Percentiles rank a stretch among this genome's conserved stretches.
Conservation (phyloP, 352 stramenopile genomes). For the Aphanomyces astaci region DNA sequence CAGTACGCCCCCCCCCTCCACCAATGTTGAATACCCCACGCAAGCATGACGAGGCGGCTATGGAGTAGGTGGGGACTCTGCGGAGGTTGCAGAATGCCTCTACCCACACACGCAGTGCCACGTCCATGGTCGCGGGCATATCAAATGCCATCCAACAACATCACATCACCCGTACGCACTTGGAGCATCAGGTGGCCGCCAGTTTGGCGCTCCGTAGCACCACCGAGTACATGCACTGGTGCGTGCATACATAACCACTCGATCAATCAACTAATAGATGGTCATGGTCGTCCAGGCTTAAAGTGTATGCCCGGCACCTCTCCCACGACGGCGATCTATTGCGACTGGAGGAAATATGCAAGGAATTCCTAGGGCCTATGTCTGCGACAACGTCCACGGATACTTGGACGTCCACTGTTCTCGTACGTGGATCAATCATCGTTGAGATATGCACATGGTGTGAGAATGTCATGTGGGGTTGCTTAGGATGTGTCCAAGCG, state of each 20-base stretch:
- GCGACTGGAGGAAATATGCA: slow-evolving; percentile 66
- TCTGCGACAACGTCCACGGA: slow-evolving; percentile 35
- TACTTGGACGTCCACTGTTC: slow-evolving; percentile 8
- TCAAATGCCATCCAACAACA: slow-evolving; percentile 64
- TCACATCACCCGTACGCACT: slow-evolving; percentile 71
- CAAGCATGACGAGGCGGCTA: no score
- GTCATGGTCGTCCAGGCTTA: slow-evolving; percentile 35
- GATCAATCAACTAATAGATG: no score
- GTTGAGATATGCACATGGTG: no score
- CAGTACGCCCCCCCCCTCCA: slow-evolving; percentile 43
- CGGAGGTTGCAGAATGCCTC: slow-evolving; percentile 76
- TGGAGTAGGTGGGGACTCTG: slow-evolving; percentile 51
- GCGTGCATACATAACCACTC: neutral
- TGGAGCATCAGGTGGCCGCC: slow-evolving; percentile 74
- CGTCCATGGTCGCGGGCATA: slow-evolving; percentile 54
- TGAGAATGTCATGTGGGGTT: no score
- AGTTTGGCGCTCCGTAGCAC: slow-evolving; percentile 56
- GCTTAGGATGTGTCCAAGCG: slow-evolving; percentile 68
- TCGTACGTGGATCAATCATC: no score
- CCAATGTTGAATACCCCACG: no score
- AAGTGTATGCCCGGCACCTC: slow-evolving; percentile 77
- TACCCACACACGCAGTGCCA: slow-evolving; percentile 55
- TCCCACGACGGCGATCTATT: slow-evolving; percentile 65
- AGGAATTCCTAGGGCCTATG: slow-evolving; percentile 70
- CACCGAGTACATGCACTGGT: slow-evolving; percentile 80